Percentiles rank a stretch among this genome's conserved stretches.
Conservation (phyloP, 1,284 basidiomycete genomes). For the Inonotus obliquus region DNA sequence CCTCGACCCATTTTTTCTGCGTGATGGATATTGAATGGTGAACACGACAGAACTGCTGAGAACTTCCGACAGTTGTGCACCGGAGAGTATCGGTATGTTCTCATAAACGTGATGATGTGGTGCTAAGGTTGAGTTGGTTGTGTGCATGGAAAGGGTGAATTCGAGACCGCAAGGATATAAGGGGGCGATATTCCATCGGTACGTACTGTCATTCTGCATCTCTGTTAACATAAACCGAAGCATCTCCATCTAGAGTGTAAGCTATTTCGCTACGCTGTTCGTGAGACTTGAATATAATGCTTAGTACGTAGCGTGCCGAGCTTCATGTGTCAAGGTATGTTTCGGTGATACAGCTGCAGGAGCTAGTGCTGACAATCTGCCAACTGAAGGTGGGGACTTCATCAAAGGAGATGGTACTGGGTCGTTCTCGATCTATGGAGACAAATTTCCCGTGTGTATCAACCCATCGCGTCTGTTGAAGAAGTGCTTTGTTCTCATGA, state of each 20-base stretch:
- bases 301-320: slow-evolving; percentile 54
- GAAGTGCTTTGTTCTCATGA: background rate
- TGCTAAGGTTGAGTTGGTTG: background rate
- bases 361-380: slow-evolving; percentile 8
- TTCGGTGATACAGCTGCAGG: background rate
- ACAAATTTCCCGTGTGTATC: slow-evolving; percentile 74
- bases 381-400: slow-evolving; percentile 73
- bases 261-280: slow-evolving; percentile 25
- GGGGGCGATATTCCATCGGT: slow-evolving; percentile 89
- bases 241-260: slow-evolving; percentile 60
- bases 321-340: slow-evolving; percentile 81
- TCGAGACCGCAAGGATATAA: slow-evolving; percentile 88
- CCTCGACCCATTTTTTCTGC: background rate
- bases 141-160: slow-evolving; percentile 55
- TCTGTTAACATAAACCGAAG: slow-evolving; percentile 14
- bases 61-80: slow-evolving; percentile 98
- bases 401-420: slow-evolving; percentile 91
- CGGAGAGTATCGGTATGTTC: slow-evolving; percentile 79
- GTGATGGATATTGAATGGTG: background rate
- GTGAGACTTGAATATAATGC: background rate
- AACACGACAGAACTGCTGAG: slow-evolving; percentile 74
- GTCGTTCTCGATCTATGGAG: slow-evolving; percentile 91
- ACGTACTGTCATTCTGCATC: slow-evolving; percentile 21
- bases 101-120: background rate
- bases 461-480: background rate